These are phyloP conservation scores for Pyrus bretschneideri DNA, from an alignment of 306 rosid species.

Conservation along the genomic window DNA sequence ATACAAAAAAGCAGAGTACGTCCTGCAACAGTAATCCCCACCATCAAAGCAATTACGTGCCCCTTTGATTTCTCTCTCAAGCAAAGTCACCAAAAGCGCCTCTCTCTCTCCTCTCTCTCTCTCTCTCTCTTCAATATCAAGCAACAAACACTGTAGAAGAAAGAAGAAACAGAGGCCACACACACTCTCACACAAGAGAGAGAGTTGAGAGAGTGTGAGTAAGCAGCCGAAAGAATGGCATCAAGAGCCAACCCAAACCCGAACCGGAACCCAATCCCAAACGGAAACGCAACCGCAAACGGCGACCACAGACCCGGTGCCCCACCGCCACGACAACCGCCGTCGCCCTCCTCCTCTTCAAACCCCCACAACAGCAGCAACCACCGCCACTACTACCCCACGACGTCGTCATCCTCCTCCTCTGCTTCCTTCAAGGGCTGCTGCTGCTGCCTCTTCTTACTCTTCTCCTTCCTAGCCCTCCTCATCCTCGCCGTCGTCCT, in stretches of 20 bases:
- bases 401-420: constrained; percentile 36
- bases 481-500: constrained; percentile 61
- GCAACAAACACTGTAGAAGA: not conserved
- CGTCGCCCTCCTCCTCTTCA: not conserved
- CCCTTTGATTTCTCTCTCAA: not conserved
- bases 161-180: not conserved
- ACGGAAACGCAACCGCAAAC: constrained; percentile 3
- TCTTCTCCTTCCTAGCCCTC: constrained; percentile 79
- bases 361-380: not conserved
- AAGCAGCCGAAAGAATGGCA: not conserved
- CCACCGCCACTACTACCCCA: constrained; percentile 28
- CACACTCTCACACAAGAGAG: not conserved
- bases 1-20: not conserved
- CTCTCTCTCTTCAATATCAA: constrained; percentile 3
- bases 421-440: constrained; percentile 84
- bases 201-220: not conserved
- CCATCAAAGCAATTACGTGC: not conserved
- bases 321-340: constrained; percentile 8
- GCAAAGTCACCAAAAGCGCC: not conserved
- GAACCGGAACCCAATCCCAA: not conserved
- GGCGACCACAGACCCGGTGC: not conserved
- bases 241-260: not conserved
- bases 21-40: not conserved
- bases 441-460: constrained; percentile 88
- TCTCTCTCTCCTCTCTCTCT: not conserved